Evolutionary conservation across 495 filamentous ascomycete species (phyloP), one percentile per base, ranked within the genome.

Genomic region (Podospora anserina): DNA sequence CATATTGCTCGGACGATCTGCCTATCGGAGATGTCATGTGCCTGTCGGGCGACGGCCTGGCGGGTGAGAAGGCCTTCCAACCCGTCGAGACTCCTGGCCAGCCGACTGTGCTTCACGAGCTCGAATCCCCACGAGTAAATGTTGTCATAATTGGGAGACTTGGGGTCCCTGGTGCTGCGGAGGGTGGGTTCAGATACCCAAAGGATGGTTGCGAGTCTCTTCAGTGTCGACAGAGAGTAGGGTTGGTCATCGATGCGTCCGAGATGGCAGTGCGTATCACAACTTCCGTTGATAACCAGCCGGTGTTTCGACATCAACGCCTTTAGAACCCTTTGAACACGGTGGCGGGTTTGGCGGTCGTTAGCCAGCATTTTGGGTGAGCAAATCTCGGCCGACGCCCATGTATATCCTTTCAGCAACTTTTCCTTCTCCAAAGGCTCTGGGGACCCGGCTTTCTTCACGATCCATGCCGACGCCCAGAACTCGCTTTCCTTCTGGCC

Each of bases 371-470:
- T 61, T 67, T 70, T 74, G 19, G 75, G 76, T 27, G 76, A 78
- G 59, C 66, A 68, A n/a, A 77, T 69, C 62, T 78, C 76, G 53
- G 74, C 70, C 9, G 76, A 60, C 11, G 76, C 74, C 75, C 75
- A 77, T 13, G 67, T 23, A 19, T 77, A 74, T 30, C 69, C 69
- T 27, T 63, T 6, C 19, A 59, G 34, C 3, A 44, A 11, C 60
- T 30, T 58, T 61, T 77, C 71, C n/a, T 67, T 67, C 5, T 65
- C 65, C 26, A 64, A 20, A 4, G 73, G 72, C 57, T 68, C 69
- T 3, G 70, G 75, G 39, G 76, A 78, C 63, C 76, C 74, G 2
- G 76, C 75, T 58, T 73, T 76, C 61, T 78, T 78, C 23, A 78
- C 75, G 13, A 78, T 75, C 76, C 76, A 78, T 55, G 66, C 56